Conservation (phyloP, 2,329 filamentous ascomycete genomes). For the Grosmannia huntii region DNA sequence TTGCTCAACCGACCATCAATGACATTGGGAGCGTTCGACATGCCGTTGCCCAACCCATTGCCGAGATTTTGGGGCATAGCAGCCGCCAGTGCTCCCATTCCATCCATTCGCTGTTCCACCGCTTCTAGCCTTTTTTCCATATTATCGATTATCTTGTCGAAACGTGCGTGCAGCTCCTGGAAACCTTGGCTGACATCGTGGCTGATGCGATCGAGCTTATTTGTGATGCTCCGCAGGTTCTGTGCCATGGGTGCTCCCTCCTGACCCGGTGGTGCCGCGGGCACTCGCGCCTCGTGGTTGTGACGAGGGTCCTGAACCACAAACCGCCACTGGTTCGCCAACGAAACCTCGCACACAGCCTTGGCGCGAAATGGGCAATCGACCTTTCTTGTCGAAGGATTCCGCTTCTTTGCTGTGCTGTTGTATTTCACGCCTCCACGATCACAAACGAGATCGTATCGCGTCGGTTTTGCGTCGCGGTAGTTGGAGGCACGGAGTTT, state of each 20-base stretch:
- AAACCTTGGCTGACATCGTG: conserved; percentile 44
- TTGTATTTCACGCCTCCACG: conserved; percentile 52
- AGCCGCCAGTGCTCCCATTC: conserved; percentile 5
- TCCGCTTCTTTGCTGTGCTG: conserved; percentile 52
- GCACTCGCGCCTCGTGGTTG: conserved; percentile 47
- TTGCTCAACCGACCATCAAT: conserved; percentile 19
- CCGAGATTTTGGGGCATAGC: conserved; percentile 13
- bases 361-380: conserved; percentile 52
- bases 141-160: conserved; percentile 35
- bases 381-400: conserved; percentile 50
- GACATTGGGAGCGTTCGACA: conserved; percentile 14
- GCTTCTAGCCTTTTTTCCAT: conserved; percentile 43
- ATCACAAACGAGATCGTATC: conserved; percentile 51
- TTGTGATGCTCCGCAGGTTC: conserved; percentile 42
- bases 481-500: conserved; percentile 52
- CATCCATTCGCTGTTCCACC: conserved; percentile 27
- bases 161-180: conserved; percentile 33
- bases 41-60: conserved; percentile 16
- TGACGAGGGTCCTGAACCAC: conserved; percentile 46
- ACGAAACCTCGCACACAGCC: conserved; percentile 49
- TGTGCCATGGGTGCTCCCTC: conserved; percentile 46
- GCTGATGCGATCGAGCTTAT: conserved; percentile 45
- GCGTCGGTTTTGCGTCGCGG: conserved; percentile 47
- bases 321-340: conserved; percentile 52
- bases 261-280: conserved; percentile 39